Base-by-base conservation (phyloP, 768 basidiomycete genomes). In the Lactarius hengduanensis region DNA sequence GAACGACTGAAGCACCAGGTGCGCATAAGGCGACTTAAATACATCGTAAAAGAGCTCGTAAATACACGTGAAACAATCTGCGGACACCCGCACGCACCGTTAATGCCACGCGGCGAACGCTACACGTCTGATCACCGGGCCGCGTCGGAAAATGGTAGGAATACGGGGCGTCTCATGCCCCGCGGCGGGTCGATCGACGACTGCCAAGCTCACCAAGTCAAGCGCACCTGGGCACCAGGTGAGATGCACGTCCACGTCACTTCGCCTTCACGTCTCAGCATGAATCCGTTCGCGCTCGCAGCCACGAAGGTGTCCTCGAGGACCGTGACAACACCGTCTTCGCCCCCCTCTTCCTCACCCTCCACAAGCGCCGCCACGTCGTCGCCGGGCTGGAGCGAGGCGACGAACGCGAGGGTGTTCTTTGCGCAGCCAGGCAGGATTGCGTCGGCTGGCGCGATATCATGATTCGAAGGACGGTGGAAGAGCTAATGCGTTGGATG, bases 201-300 rank as follows among this genome's bases (percentile, higher is more conserved):
- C 18, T 22, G 22, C 11, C 47, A 26, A 47, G 11, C 20, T 50
- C 30, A 62, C 74, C 74, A 78, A 26, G 63, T 65, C 55, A 79
- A 66, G 32, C 69, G 65, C 2, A 70, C 75, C 18, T 73, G 61
- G 22, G 74, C 72, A 10, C 83, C 82, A 0, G 80, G 76, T 43
- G 79, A 73, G 11, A 73, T 74, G 68, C 82, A 83, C 61, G 72
- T 79, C 83, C 83, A 83, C 9, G 74, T 58, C 34, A 70, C 54
- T 59, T 80, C 74, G 28, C 66, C 61, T 20, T 73, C 72, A 28
- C 73, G 73, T 20, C 80, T 70, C 20, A 83, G 69, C 3, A 74
- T 71, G 66, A 85, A 82, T 10, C 85, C 85, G 63, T 84, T 84
- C 72, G 86, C 86, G 61, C 83, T 86, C 13, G 78, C 77, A 2